Evolutionary conservation across 495 filamentous ascomycete genomes (phyloP), one percentile per base, ranked within the genome.

Genomic region (Poronia punctata): DNA sequence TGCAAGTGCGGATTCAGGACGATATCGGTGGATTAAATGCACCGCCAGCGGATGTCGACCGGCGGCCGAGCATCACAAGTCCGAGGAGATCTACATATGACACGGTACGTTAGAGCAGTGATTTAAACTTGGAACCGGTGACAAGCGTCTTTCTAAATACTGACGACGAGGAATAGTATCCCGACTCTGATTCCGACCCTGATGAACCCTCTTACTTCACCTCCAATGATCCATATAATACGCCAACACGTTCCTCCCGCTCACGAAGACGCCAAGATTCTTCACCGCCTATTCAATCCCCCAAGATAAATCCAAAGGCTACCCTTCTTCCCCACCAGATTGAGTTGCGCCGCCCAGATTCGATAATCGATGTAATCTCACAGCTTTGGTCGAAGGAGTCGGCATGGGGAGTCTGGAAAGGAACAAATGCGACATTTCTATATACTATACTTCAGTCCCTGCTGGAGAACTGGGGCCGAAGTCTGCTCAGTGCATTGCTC

Each of bases 361-460:
- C 86, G 3, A 66, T 95, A 39, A 71, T 84, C 40, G 83, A 88
- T 37, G 85, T 86, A 3, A 74, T 96, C 40, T 79, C 78, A 5
- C 80, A 88, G 57, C 65, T 95, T 8, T 97, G 89, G 88, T 66
- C 74, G n/a, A 87, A 82, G 48, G 92, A 93, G 57, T 85, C 86
- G 6, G 82, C 82, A 6, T 88, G 84, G 71, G 93, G 92, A 5
- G 79, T 95, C 0, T 98, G 89, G 88, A 96, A 96, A 66, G 87
- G 82, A 18, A 80, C 86, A 22, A 95, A 94, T 53, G 72, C 83
- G n/a, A 89, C 86, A 1, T 95, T 94, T 48, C 71, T 96, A 36
- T 88, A 95, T 64, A 81, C 79, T 2, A 70, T 92, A 20, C 75
- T 94, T n/a, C 72, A 85, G 20, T 84, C 83, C n/a, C 81, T 88